phyloP scores from a whole-genome alignment of 805 yeast species.

The Lachancea sp. region DNA sequence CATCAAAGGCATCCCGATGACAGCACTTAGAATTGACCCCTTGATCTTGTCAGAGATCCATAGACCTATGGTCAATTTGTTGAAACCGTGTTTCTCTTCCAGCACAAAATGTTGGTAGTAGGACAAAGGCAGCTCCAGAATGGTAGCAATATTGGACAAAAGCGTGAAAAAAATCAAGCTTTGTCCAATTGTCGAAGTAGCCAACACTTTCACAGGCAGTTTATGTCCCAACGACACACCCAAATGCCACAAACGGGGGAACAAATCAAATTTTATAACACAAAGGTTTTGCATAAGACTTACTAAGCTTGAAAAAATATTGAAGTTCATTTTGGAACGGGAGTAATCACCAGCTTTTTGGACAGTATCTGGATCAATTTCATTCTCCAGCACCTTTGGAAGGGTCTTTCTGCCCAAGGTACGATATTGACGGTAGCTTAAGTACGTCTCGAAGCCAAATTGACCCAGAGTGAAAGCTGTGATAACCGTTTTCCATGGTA shows the following conservation, averaged over 20 bases:
- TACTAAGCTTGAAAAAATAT: constrained; percentile 48
- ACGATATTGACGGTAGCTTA: constrained; percentile 71
- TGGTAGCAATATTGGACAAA: constrained; percentile 43
- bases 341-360: constrained; percentile 73
- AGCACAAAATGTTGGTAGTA: constrained; percentile 79
- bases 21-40: constrained; percentile 44
- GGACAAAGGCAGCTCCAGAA: constrained; percentile 59
- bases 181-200: constrained; percentile 59
- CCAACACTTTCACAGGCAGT: constrained; percentile 28
- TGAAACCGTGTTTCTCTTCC: constrained; percentile 91
- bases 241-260: constrained; percentile 57
- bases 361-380: constrained; percentile 67
- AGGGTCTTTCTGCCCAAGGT: constrained; percentile 48
- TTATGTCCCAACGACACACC: constrained; percentile 37
- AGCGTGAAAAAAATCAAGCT: constrained; percentile 59
- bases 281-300: constrained; percentile 50
- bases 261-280: constrained; percentile 51
- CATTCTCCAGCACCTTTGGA: constrained; percentile 63
- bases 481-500: constrained; percentile 76
- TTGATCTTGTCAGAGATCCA: constrained; percentile 75
- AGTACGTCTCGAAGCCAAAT: constrained; percentile 65
- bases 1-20: constrained; percentile 65
- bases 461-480: constrained; percentile 70
- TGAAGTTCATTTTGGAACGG: constrained; percentile 67
- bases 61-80: constrained; percentile 66